Evolutionary conservation across 2,329 filamentous ascomycete species (phyloP), one percentile per base, ranked within the genome.

Genomic region (Passalora sequoiae): DNA sequence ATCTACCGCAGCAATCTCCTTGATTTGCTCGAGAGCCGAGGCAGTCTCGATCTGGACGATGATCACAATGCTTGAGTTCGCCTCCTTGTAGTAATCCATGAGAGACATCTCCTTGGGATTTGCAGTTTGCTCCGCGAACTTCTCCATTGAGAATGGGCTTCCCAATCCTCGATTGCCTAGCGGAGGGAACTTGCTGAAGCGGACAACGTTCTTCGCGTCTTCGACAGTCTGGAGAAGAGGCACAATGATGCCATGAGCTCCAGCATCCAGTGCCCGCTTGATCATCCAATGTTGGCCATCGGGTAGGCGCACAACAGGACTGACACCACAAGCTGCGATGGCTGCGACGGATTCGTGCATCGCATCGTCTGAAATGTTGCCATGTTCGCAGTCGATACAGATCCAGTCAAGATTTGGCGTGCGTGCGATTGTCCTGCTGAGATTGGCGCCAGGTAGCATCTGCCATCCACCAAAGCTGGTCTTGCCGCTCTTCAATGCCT

Each of bases 261-360:
- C 77, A 32, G 75, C 65, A 53, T 81, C 78, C 27, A 81, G 68
- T 8, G 77, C 77, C 38, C 77, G 66, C 58, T 81, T 80, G 45
- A 80, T 75, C 75, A 79, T 78, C 76, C 75, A 80, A 36, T 72
- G 68, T 62, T 80, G 75, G 43, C 77, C 77, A 19, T 74, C 74
- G 10, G 74, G 69, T 30, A 80, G 72, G 7, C 56, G 62, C 15
- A 73, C 69, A 9, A 72, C 50, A 4, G 70, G 69, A 27, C 63
- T 67, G 17, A 70, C 65, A 9, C 67, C 67, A 40, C 66, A 67
- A 17, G 65, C 62, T 25, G 68, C 68, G 36, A 72, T 69, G 15
- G 70, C 69, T n/a, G 70, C 72, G 10, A 78, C 73, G 38, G 72
- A 70, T 57, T 78, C 73, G 52, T 77, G 75, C 75, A 78, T 78